Conservation (phyloP, 2,329 filamentous ascomycete species). For the Coccinonectria pachysandricola region DNA sequence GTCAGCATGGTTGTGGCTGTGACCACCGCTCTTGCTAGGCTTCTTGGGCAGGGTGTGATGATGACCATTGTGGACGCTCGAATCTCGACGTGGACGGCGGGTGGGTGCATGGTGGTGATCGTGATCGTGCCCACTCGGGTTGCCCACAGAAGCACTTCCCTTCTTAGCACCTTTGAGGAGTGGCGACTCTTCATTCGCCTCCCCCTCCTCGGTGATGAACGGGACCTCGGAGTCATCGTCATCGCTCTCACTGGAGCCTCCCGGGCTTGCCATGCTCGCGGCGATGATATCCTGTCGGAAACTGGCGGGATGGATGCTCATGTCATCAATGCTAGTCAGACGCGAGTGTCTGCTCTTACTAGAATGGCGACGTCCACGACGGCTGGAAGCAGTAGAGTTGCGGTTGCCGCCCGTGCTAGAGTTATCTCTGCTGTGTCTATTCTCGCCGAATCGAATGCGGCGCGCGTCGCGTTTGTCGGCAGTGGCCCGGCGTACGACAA, state of each 20-base stretch:
- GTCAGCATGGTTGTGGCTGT: constrained; percentile 72
- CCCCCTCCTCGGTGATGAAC: constrained; percentile 30
- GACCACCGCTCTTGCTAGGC: constrained; percentile 46
- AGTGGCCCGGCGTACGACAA: constrained; percentile 41
- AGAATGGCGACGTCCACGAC: constrained; percentile 34
- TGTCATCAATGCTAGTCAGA: constrained; percentile 57
- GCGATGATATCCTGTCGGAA: constrained; percentile 90
- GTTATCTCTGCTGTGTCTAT: constrained; percentile 16
- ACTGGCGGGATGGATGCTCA: constrained; percentile 79
- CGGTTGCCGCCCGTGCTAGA: constrained; percentile 20
- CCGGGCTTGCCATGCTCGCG: constrained; percentile 49
- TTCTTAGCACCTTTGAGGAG: constrained; percentile 33
- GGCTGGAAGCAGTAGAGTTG: constrained; percentile 24
- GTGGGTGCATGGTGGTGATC: constrained; percentile 14
- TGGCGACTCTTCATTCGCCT: constrained; percentile 34
- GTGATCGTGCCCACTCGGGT: constrained; percentile 10
- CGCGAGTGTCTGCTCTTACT: constrained; percentile 45
- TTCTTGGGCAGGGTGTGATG: constrained; percentile 71
- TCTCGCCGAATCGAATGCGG: constrained; percentile 30
- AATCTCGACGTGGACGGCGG: constrained; percentile 32
- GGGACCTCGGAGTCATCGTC: constrained; percentile 38
- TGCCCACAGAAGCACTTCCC: constrained; percentile 20
- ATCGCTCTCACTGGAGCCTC: constrained; percentile 40
- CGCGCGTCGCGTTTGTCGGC: constrained; percentile 25
- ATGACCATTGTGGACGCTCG: constrained; percentile 57